phyloP scores from a whole-genome alignment of 2,329 filamentous ascomycete genomes.

The Paraphoma chrysanthemicola region DNA sequence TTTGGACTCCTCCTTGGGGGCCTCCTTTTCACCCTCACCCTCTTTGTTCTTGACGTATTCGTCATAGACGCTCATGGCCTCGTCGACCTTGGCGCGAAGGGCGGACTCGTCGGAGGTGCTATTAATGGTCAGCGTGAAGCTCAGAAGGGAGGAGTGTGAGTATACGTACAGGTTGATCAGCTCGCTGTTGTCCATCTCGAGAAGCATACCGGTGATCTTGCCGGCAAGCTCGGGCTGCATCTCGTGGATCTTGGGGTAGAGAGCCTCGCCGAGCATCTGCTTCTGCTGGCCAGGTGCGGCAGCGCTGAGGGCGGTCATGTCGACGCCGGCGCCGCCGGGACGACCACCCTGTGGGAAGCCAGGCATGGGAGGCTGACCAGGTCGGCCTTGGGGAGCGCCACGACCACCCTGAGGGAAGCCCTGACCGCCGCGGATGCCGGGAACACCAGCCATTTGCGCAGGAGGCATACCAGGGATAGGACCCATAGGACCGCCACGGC shows the following conservation, averaged over 20 bases:
- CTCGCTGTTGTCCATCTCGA: conserved; percentile 98
- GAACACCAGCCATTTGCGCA: conserved; percentile 65
- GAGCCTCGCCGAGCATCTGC: conserved; percentile 95
- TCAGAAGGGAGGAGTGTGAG: background rate
- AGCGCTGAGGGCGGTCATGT: conserved; percentile 58
- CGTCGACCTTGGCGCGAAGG: conserved; percentile 94
- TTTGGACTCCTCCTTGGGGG: conserved; percentile 53
- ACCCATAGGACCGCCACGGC: conserved; percentile 65
- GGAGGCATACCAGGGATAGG: conserved; percentile 74
- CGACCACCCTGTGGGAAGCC: conserved; percentile 43
- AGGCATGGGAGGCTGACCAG: conserved; percentile 39
- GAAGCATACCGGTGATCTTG: conserved; percentile 99
- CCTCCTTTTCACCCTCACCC: conserved; percentile 47
- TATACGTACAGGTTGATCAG: conserved; percentile 89
- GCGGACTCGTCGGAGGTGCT: conserved; percentile 90
- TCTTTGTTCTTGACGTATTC: conserved; percentile 94
- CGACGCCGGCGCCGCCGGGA: conserved; percentile 50
- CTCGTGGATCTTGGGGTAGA: conserved; percentile 97
- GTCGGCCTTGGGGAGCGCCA: conserved; percentile 34
- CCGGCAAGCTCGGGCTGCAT: conserved; percentile 95
- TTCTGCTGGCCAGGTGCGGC: conserved; percentile 81
- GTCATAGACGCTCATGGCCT: conserved; percentile 96
- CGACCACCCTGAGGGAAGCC: conserved; percentile 48
- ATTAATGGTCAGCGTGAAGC: conserved; percentile 36
- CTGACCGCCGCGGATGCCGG: conserved; percentile 52